Percentiles rank a stretch among this genome's conserved stretches.
Evolutionary conservation across 768 basidiomycete genomes (phyloP).

Genomic region (Mycena vitilis): DNA sequence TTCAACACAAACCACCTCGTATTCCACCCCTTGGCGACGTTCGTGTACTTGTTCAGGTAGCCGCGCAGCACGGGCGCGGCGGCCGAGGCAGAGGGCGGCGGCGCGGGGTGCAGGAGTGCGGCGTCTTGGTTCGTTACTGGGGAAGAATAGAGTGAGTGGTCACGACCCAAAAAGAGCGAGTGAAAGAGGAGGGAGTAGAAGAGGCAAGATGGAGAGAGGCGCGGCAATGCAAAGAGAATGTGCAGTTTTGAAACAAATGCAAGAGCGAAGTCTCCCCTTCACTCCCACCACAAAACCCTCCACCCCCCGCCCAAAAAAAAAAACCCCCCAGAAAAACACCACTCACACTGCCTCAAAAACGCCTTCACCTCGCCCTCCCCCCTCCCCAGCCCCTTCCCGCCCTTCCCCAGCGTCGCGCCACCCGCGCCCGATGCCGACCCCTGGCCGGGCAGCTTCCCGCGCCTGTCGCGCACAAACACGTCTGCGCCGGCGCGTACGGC

Average conservation of each 20-base stretch:
- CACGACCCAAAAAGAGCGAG: not conserved
- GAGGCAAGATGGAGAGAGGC: not conserved
- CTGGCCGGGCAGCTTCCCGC: constrained; percentile 30
- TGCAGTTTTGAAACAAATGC: too few relatives aligned
- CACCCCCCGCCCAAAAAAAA: too few relatives aligned
- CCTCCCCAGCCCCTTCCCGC: constrained; percentile 70
- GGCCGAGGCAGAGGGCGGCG: constrained; percentile 54
- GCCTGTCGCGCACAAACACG: constrained; percentile 57
- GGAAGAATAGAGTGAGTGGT: constrained; percentile 24
- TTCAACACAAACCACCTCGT: constrained; percentile 94
- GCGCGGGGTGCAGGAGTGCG: constrained; percentile 65
- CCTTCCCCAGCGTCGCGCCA: constrained; percentile 48
- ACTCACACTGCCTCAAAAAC: constrained; percentile 85
- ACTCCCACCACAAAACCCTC: too few relatives aligned
- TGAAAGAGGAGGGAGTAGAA: not conserved
- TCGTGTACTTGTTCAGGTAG: constrained; percentile 92
- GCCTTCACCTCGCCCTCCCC: constrained; percentile 87
- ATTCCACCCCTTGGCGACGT: constrained; percentile 90
- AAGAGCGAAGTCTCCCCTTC: too few relatives aligned
- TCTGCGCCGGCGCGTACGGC: constrained; percentile 88
- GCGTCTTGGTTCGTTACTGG: constrained; percentile 86
- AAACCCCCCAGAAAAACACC: too few relatives aligned
- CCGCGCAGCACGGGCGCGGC: constrained; percentile 76
- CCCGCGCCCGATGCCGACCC: not conserved
- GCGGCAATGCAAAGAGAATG: too few relatives aligned